A percentile compares a stretch with the other conserved stretches of the same genome.
phyloP scores from a whole-genome alignment of 345 rosid species.

The Salix suchowensis region DNA sequence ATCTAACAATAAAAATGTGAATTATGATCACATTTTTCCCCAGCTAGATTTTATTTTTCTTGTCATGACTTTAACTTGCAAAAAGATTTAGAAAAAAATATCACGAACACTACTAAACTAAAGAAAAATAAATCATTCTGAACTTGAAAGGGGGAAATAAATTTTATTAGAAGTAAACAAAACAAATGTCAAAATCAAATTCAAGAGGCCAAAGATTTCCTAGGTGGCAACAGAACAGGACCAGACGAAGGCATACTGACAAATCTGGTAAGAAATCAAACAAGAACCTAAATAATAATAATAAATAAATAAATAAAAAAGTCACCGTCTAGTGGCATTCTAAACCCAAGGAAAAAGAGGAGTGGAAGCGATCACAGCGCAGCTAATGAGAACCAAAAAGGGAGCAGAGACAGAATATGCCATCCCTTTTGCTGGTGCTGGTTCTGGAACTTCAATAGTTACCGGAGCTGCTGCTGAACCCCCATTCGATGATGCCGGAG shows the following conservation, averaged over 20 bases:
- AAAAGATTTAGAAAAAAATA: no score
- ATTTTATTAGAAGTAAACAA: background rate
- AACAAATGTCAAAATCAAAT: background rate
- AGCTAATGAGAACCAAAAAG: background rate
- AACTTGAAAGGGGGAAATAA: background rate
- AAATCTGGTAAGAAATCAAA: background rate
- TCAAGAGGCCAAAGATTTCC: background rate
- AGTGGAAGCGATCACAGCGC: constrained; percentile 3
- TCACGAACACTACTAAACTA: no score
- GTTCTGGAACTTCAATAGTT: background rate
- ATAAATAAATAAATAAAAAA: no score
- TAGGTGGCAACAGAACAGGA: background rate
- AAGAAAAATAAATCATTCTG: background rate
- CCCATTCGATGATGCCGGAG: background rate
- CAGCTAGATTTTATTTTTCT: no score
- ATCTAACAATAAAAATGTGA: no score
- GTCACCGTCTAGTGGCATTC: background rate
- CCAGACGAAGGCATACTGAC: background rate
- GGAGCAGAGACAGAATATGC: background rate
- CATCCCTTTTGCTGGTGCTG: background rate
- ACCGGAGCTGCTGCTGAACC: background rate
- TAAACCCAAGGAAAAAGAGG: background rate
- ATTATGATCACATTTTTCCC: no score
- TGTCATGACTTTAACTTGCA: no score
- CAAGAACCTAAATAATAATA: no score